Evolutionary conservation across 805 yeast species (phyloP).

Genomic region (Myxozyma neglecta): DNA sequence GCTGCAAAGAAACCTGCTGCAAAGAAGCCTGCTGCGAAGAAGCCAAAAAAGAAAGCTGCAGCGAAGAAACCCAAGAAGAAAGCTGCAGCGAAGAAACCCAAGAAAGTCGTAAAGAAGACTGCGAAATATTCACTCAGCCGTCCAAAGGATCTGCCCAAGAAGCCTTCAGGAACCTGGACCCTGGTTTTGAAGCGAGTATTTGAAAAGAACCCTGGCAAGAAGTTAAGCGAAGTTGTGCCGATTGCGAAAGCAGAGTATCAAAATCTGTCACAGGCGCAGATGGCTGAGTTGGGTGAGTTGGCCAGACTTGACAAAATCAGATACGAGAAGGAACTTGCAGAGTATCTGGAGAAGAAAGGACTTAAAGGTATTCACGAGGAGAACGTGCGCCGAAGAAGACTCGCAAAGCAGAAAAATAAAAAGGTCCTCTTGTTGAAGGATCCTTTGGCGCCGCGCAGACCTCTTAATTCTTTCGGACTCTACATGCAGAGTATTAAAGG

Average conservation of each 20-base stretch:
- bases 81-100: not conserved
- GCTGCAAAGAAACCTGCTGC: slow-evolving; percentile 7
- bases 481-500: not conserved
- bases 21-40: not conserved
- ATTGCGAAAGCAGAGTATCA: no score
- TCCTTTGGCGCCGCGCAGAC: slow-evolving; percentile 17
- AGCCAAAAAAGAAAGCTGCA: not conserved
- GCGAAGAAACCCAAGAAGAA: slow-evolving; percentile 4
- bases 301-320: slow-evolving; percentile 10
- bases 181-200: no score
- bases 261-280: no score
- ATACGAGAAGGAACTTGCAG: slow-evolving; percentile 19
- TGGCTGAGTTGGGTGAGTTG: no score
- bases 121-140: no score
- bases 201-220: no score
- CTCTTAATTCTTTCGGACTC: not conserved
- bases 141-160: no score
- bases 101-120: not conserved
- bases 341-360: slow-evolving; percentile 9
- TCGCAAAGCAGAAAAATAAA: slow-evolving; percentile 1
- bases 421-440: slow-evolving; percentile 5
- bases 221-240: no score
- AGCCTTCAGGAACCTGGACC: no score
- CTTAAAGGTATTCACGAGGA: slow-evolving; percentile 5
- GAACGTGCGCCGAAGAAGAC: slow-evolving; percentile 11